Evolutionary conservation across 176 grass and related monocot species (phyloP), one percentile per base, ranked within the genome.

Genomic region (Zea mays): DNA sequence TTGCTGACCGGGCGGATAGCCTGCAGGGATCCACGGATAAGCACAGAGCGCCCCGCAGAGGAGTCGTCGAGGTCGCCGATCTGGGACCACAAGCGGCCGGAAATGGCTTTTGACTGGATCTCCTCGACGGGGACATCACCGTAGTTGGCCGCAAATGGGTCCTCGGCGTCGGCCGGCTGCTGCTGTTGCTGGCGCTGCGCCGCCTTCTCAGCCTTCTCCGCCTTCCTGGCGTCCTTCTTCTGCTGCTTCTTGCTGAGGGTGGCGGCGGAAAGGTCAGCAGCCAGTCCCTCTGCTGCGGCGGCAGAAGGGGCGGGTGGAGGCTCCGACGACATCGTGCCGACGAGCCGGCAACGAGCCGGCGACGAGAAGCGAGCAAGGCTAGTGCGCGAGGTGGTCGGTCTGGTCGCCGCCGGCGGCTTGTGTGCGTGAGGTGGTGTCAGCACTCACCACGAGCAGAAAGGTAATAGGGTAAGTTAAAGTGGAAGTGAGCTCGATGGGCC

Each of bases 141-240:
- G 60, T 93, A 97, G 67, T 91, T 81, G 5, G 50, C 71, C 1
- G 82, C 65, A 5, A 92, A 86, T 5, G 91, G 89, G 33, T 97
- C 94, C 4, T 41, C 79, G 7, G 86, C 72, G 0, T 66, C 36
- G 10, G 54, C 77, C 52, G 19, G 70, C 66, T 83, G 63, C 61
- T 88, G 83, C 78, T 90, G 88, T 55, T 89, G 81, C 78, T 90
- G 88, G 17, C 78, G 81, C 35, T 85, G 88, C 13, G 81, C 75
- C n/a, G 86, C 90, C 84, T 88, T 92, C 47, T 66, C 89, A 1
- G 85, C 91, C 69, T 91, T 96, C 66, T 90, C 90, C 7, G 93
- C 93, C 75, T 97, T 97, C 56, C 86, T 84, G 2, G 91, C 89
- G 1, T 93, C 91, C 80, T 97, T 93, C 77, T 97, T 97, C 20